These are phyloP conservation scores for Teratosphaeria zuluensis DNA, from an alignment of 2,329 filamentous ascomycete species.

Conservation along the genomic window DNA sequence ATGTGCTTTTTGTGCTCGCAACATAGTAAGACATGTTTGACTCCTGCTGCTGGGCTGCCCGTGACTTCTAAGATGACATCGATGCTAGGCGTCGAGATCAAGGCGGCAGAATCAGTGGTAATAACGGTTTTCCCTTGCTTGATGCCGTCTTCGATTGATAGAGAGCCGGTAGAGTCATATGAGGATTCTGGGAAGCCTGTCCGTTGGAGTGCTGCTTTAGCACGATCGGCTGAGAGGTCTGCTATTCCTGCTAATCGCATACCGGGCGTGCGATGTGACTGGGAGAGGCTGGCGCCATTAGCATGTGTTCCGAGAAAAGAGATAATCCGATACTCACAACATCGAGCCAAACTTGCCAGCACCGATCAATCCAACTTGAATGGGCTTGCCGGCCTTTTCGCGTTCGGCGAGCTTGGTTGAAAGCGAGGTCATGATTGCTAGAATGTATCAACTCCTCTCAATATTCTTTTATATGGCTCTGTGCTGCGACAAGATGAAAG, in stretches of 20 bases:
- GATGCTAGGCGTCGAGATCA: conserved; percentile 36
- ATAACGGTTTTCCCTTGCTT: conserved; percentile 33
- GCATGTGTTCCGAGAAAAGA: too few species aligned
- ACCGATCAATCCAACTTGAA: conserved; percentile 36
- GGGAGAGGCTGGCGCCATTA: conserved; percentile 28
- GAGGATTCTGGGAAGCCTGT: conserved; percentile 33
- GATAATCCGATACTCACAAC: conserved; percentile 28
- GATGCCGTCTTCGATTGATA: conserved; percentile 32
- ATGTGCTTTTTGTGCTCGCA: conserved; percentile 42
- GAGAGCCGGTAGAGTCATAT: conserved; percentile 27
- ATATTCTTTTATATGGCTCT: too few species aligned
- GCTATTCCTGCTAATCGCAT: conserved; percentile 36
- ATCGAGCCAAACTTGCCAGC: conserved; percentile 40
- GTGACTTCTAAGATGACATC: conserved; percentile 38
- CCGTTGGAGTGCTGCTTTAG: conserved; percentile 31
- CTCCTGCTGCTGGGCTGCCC: conserved; percentile 35
- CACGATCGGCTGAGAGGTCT: conserved; percentile 34
- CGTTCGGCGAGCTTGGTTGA: conserved; percentile 35
- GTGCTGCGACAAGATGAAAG: too few species aligned
- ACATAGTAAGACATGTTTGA: conserved; percentile 35
- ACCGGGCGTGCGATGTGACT: conserved; percentile 34
- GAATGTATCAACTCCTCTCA: too few species aligned
- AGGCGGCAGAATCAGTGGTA: conserved; percentile 33
- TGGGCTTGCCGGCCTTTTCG: conserved; percentile 30
- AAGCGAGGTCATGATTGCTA: conserved; percentile 29